Conservation (phyloP, 2,329 filamentous ascomycete genomes). For the Penicillium sp. region DNA sequence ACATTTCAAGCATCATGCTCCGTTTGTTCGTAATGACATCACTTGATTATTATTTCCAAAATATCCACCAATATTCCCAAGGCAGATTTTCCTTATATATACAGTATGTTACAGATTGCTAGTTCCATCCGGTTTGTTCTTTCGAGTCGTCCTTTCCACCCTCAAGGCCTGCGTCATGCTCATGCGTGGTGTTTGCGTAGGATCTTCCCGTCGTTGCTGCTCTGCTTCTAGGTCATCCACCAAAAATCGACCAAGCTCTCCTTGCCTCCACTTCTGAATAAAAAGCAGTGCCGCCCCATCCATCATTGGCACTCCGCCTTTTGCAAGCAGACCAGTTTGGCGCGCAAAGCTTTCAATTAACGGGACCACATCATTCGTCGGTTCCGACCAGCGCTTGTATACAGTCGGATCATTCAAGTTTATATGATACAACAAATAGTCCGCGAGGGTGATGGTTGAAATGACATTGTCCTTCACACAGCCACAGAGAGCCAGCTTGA, state of each 20-base stretch:
- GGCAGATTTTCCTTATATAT: conserved; percentile 22
- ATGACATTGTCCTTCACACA: conserved; percentile 89
- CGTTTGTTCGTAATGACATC: conserved; percentile 17
- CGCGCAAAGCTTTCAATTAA: conserved; percentile 70
- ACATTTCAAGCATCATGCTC: conserved; percentile 20
- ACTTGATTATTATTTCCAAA: conserved; percentile 6
- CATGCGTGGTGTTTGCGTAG: conserved; percentile 32
- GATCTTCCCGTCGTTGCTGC: conserved; percentile 51
- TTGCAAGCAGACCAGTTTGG: conserved; percentile 72
- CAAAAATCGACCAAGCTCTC: conserved; percentile 71
- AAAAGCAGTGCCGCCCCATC: conserved; percentile 77
- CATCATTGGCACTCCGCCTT: conserved; percentile 68
- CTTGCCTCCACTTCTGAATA: conserved; percentile 77
- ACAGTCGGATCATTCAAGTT: conserved; percentile 65
- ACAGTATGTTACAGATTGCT: conserved; percentile 24
- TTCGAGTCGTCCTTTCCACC: conserved; percentile 37
- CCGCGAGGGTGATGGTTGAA: conserved; percentile 72
- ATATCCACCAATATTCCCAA: not conserved
- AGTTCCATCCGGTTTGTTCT: conserved; percentile 26
- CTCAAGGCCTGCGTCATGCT: conserved; percentile 49
- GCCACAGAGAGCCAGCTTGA: conserved; percentile 89
- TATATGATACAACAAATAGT: conserved; percentile 84
- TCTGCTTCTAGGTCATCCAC: conserved; percentile 72
- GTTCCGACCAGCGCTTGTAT: conserved; percentile 64
- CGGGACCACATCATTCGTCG: conserved; percentile 80